phyloP scores from a whole-genome alignment of 1,284 basidiomycete species.

The Cryptococcus deneoformans region DNA sequence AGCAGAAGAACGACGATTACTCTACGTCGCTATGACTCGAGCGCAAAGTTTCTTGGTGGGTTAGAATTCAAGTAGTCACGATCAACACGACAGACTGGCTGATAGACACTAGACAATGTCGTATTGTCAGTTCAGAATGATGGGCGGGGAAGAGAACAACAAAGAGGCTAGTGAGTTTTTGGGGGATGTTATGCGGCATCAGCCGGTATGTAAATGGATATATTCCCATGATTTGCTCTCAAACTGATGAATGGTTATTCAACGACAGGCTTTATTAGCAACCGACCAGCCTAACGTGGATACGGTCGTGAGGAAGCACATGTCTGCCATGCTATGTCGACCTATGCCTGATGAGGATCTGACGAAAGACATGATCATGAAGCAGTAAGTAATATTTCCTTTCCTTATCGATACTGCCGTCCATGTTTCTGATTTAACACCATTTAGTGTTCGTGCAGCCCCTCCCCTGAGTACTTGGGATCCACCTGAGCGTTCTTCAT shows the following conservation, averaged over 20 bases:
- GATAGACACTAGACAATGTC: conserved; percentile 33
- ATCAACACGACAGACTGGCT: not conserved
- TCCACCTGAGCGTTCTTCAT: conserved; percentile 28
- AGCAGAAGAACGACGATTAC: conserved; percentile 77
- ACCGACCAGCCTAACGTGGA: conserved; percentile 32
- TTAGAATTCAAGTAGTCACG: not conserved
- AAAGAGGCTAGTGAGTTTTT: conserved; percentile 44
- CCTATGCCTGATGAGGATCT: conserved; percentile 26
- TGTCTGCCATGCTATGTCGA: conserved; percentile 33
- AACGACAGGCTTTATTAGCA: conserved; percentile 26
- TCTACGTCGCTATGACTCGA: conserved; percentile 89
- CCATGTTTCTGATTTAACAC: not conserved
- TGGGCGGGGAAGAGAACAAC: conserved; percentile 43
- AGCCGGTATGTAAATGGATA: conserved; percentile 7
- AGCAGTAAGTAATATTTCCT: conserved; percentile 27
- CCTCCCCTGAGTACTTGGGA: conserved; percentile 46
- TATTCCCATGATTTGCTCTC: not conserved
- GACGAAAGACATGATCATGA: conserved; percentile 38
- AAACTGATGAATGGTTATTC: not conserved
- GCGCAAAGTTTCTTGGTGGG: conserved; percentile 67
- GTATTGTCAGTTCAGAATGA: conserved; percentile 40
- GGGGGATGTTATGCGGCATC: conserved; percentile 8
- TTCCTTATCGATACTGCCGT: not conserved
- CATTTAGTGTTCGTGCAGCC: conserved; percentile 33
- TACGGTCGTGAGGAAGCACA: conserved; percentile 23